phyloP scores from a whole-genome alignment of 352 stramenopile species.

The Phytophthora citricola region DNA sequence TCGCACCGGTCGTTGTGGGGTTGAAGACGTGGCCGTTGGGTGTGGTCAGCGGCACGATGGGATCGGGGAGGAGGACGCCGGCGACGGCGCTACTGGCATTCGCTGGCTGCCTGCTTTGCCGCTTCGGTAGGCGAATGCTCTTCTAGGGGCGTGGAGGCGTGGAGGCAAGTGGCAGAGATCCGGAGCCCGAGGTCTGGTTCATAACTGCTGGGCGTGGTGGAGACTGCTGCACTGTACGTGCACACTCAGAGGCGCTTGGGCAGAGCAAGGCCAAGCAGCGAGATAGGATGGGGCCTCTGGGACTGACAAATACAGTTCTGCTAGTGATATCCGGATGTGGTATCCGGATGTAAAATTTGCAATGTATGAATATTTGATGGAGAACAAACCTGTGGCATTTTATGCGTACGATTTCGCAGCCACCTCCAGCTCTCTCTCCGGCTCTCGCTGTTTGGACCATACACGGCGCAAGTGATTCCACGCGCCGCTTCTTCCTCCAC shows the following conservation, averaged over 20 bases:
- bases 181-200: slow-evolving; percentile 32
- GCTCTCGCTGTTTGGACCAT: slow-evolving; percentile 28
- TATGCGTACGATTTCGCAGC: background rate
- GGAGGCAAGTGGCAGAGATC: slow-evolving; percentile 35
- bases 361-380: background rate
- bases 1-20: slow-evolving; percentile 1
- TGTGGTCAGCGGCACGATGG: slow-evolving; percentile 4
- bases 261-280: slow-evolving; percentile 25
- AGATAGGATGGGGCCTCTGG: slow-evolving; percentile 20
- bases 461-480: slow-evolving; percentile 12
- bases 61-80: slow-evolving; percentile 2
- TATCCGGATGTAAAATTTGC: too few relatives aligned
- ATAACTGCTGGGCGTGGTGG: slow-evolving; percentile 31
- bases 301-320: background rate
- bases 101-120: slow-evolving; percentile 22
- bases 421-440: slow-evolving; percentile 22
- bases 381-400: background rate
- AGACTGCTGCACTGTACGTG: slow-evolving; percentile 16
- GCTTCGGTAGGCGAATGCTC: slow-evolving; percentile 27
- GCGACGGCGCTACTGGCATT: slow-evolving; percentile 26
- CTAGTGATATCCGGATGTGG: background rate
- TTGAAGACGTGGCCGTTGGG: background rate
- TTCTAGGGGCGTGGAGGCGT: slow-evolving; percentile 14
- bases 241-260: slow-evolving; percentile 8
- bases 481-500: slow-evolving; percentile 5